Evolutionary conservation across 768 basidiomycete species (phyloP).

Genomic region (Tulasnella sp.): DNA sequence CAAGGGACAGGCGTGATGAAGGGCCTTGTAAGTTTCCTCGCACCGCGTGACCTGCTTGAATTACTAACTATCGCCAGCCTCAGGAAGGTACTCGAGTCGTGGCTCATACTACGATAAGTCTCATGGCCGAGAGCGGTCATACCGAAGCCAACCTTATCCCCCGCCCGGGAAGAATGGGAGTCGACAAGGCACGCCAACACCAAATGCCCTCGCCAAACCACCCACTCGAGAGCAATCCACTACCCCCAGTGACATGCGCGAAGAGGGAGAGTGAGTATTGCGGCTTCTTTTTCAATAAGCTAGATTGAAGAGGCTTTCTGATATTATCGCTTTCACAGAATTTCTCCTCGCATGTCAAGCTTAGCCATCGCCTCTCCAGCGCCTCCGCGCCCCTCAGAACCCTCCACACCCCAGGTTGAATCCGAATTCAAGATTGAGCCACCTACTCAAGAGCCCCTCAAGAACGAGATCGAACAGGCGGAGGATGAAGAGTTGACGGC

Average conservation of each 20-base stretch:
- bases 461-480: constrained; percentile 38
- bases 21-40: background rate
- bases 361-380: constrained; percentile 38
- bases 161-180: constrained; percentile 31
- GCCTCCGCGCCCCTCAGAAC: constrained; percentile 37
- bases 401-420: constrained; percentile 35
- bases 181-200: constrained; percentile 17
- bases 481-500: constrained; percentile 64
- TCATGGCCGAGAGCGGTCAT: constrained; percentile 38
- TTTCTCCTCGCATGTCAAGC: constrained; percentile 58
- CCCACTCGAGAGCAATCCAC: constrained; percentile 35
- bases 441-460: background rate
- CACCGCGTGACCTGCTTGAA: background rate
- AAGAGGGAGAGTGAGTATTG: constrained; percentile 91
- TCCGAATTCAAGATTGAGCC: constrained; percentile 22
- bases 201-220: constrained; percentile 9
- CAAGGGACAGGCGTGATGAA: constrained; percentile 17
- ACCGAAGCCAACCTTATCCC: constrained; percentile 42
- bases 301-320: background rate
- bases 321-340: constrained; percentile 49
- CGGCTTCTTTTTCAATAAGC: background rate
- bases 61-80: background rate
- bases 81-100: constrained; percentile 34
- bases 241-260: constrained; percentile 55
- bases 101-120: constrained; percentile 41